Evolutionary conservation across 2,329 filamentous ascomycete species (phyloP).

Genomic region (Talaromyces funiculosus): DNA sequence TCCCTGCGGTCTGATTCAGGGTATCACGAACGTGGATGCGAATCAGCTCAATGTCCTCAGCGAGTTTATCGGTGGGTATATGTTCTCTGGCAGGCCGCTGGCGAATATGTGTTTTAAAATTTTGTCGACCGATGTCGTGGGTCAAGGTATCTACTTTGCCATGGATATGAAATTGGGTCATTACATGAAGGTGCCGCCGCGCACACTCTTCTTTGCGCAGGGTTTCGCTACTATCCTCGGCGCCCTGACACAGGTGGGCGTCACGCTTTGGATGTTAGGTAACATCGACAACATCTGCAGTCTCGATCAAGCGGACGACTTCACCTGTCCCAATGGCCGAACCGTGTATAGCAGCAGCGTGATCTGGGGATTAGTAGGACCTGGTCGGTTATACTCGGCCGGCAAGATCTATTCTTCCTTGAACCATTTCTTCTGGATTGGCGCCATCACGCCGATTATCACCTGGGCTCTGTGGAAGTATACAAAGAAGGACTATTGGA

Average conservation of each 20-base stretch:
- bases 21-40: conserved; percentile 40
- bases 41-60: conserved; percentile 42
- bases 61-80: conserved; percentile 43
- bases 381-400: conserved; percentile 43
- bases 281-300: conserved; percentile 41
- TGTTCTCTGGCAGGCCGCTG: conserved; percentile 41
- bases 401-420: conserved; percentile 45
- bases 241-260: conserved; percentile 39
- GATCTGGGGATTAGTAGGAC: conserved; percentile 51
- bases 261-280: conserved; percentile 35
- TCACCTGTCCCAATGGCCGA: conserved; percentile 47
- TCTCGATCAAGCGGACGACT: conserved; percentile 39
- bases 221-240: conserved; percentile 45
- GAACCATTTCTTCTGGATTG: conserved; percentile 51
- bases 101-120: conserved; percentile 45
- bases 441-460: conserved; percentile 38
- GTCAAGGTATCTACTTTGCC: conserved; percentile 44
- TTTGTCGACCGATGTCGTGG: conserved; percentile 38
- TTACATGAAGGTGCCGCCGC: conserved; percentile 48
- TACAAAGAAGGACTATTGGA: conserved; percentile 30
- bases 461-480: conserved; percentile 27
- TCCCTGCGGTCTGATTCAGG: conserved; percentile 42
- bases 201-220: conserved; percentile 46
- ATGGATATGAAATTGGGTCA: conserved; percentile 50
- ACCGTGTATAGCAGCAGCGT: conserved; percentile 46